These are phyloP conservation scores for Dryas alaskensis DNA, from an alignment of 306 rosid genomes.

Conservation along the genomic window DNA sequence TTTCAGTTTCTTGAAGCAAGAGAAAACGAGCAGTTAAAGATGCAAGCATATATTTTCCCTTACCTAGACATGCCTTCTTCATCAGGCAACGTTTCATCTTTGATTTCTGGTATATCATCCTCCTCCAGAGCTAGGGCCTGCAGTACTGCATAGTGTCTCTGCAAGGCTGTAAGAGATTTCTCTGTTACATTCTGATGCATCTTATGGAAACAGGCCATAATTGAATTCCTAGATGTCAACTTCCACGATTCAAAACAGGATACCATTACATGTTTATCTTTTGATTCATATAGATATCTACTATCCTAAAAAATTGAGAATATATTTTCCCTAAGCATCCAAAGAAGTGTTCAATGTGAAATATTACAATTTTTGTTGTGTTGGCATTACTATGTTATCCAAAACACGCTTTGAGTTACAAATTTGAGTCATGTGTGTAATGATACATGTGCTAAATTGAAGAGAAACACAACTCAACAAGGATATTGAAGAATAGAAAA, in stretches of 20 bases:
- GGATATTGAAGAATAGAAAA: not conserved
- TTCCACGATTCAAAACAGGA: not conserved
- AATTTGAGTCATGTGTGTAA: not conserved
- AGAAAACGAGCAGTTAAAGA: conserved; percentile 5
- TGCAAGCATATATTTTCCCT: conserved; percentile 4
- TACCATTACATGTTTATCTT: not conserved
- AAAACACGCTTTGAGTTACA: not conserved
- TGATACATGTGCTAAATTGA: not conserved
- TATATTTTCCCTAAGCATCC: not conserved
- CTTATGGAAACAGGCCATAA: not conserved
- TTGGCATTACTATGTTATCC: not conserved
- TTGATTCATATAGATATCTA: not conserved
- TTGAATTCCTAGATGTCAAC: not conserved
- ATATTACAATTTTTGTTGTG: not conserved
- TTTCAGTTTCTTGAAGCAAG: not conserved
- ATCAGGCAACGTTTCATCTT: conserved; percentile 83
- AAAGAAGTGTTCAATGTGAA: not conserved
- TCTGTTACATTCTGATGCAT: conserved; percentile 4
- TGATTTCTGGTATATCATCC: conserved; percentile 75
- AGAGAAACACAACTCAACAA: not conserved
- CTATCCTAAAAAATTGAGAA: not conserved
- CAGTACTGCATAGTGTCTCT: conserved; percentile 83
- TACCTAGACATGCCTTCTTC: conserved; percentile 92
- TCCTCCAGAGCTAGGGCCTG: conserved; percentile 91
- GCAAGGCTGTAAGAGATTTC: conserved; percentile 65